Evolutionary conservation across 1,139 yeast genomes (phyloP).

Genomic region (Sugiyamaella castrensis): DNA sequence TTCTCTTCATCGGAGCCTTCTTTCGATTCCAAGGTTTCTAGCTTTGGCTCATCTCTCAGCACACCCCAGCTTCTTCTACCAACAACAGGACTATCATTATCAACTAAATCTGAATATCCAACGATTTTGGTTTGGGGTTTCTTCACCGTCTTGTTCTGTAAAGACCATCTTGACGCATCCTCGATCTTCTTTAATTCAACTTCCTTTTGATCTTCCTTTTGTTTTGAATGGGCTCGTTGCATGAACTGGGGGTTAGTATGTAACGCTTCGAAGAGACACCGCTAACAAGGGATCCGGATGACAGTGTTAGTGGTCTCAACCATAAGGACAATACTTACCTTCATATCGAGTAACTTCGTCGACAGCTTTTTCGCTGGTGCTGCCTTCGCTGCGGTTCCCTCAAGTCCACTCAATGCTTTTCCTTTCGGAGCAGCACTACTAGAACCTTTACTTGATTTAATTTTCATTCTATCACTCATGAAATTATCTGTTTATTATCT

Average conservation of each 20-base stretch:
- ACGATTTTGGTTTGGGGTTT: conserved; percentile 15
- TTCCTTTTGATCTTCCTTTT: conserved; percentile 40
- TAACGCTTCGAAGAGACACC: too few relatives aligned
- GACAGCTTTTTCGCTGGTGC: conserved; percentile 44
- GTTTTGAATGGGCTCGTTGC: conserved; percentile 44
- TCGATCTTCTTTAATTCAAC: conserved; percentile 31
- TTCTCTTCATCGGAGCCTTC: conserved; percentile 2
- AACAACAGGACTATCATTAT: conserved; percentile 5
- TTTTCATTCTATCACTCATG: background rate
- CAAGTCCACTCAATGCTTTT: conserved; percentile 13
- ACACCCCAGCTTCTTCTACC: conserved; percentile 30
- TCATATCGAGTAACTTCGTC: conserved; percentile 70
- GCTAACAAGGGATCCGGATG: too few relatives aligned
- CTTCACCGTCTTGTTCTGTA: conserved; percentile 24
- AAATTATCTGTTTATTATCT: too few relatives aligned
- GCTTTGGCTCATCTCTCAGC: conserved; percentile 19
- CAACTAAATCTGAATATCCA: conserved; percentile 27
- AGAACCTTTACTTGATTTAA: background rate
- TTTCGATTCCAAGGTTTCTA: background rate
- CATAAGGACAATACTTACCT: conserved; percentile 39
- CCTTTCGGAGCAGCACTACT: conserved; percentile 3
- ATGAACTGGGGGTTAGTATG: conserved; percentile 42
- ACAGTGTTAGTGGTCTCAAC: too few relatives aligned
- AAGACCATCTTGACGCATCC: conserved; percentile 63
- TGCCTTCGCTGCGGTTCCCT: conserved; percentile 23